phyloP scores from a whole-genome alignment of 306 rosid genomes.

The Quercus robur region DNA sequence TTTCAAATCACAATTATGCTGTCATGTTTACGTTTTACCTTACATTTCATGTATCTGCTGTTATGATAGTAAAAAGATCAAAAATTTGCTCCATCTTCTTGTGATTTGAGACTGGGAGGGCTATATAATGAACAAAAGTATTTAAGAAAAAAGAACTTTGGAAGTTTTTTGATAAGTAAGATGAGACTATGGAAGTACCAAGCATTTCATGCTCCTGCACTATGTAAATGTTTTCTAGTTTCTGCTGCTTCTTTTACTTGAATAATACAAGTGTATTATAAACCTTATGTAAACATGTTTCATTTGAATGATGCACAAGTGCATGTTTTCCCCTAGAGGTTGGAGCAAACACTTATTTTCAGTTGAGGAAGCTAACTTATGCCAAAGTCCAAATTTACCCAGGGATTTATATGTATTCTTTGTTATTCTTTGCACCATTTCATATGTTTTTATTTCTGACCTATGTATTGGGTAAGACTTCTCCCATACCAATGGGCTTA shows the following conservation, averaged over 20 bases:
- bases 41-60: neutral
- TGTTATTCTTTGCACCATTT: neutral
- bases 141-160: no score
- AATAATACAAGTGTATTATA: no score
- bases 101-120: no score
- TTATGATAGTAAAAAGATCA: neutral
- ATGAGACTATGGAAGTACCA: no score
- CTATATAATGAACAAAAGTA: no score
- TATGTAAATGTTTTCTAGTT: no score
- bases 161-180: no score
- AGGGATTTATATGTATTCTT: neutral
- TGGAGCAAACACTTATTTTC: neutral
- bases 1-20: neutral
- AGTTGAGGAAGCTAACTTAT: neutral
- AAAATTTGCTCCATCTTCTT: no score
- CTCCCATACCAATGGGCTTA: constrained; percentile 5
- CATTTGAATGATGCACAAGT: neutral
- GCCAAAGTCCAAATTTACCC: constrained; percentile 2
- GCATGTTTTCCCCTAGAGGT: neutral
- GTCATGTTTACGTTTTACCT: neutral
- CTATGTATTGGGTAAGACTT: constrained; percentile 7
- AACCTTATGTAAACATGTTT: no score
- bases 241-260: no score
- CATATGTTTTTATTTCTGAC: constrained; percentile 11
- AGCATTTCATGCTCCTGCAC: no score